phyloP scores from a whole-genome alignment of 768 basidiomycete genomes.

The Macrolepiota fuliginosa region DNA sequence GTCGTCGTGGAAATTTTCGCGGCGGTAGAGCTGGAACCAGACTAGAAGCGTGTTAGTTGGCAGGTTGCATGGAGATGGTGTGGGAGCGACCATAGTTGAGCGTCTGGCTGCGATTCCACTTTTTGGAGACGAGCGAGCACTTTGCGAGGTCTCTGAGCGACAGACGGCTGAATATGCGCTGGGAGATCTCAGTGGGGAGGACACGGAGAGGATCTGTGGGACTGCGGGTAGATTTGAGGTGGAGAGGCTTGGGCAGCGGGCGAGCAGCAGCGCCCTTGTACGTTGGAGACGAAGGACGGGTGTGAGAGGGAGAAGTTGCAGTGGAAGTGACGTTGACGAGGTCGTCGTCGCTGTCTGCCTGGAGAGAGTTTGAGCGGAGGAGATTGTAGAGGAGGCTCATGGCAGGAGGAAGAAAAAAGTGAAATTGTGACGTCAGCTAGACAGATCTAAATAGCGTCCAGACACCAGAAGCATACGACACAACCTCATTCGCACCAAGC shows the following conservation, averaged over 20 bases:
- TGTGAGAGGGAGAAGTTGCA: slow-evolving; percentile 66
- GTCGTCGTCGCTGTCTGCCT: slow-evolving; percentile 59
- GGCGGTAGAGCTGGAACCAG: slow-evolving; percentile 92
- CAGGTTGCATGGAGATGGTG: neutral
- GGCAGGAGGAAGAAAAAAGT: slow-evolving; percentile 13
- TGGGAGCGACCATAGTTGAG: slow-evolving; percentile 80
- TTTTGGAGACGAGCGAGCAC: slow-evolving; percentile 78
- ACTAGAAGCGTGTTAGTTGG: slow-evolving; percentile 43
- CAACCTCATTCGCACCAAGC: slow-evolving; percentile 83
- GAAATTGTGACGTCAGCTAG: slow-evolving; percentile 28
- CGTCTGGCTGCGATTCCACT: slow-evolving; percentile 88
- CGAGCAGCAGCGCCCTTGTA: slow-evolving; percentile 33
- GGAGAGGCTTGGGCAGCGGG: slow-evolving; percentile 44
- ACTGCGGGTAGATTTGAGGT: slow-evolving; percentile 32
- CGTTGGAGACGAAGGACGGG: slow-evolving; percentile 57
- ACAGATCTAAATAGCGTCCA: slow-evolving; percentile 76
- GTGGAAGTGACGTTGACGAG: slow-evolving; percentile 70
- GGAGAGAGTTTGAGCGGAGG: slow-evolving; percentile 48
- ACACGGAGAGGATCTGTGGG: slow-evolving; percentile 59
- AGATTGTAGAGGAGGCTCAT: slow-evolving; percentile 75
- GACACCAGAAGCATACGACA: slow-evolving; percentile 84
- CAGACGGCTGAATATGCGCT: slow-evolving; percentile 69
- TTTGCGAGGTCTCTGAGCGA: slow-evolving; percentile 64
- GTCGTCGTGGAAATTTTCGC: slow-evolving; percentile 82
- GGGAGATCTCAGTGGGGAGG: slow-evolving; percentile 80